Percentiles rank a stretch among this genome's conserved stretches.
These are phyloP conservation scores for Stemphylium lycopersici DNA, from an alignment of 2,329 filamentous ascomycete species.

Conservation along the genomic window DNA sequence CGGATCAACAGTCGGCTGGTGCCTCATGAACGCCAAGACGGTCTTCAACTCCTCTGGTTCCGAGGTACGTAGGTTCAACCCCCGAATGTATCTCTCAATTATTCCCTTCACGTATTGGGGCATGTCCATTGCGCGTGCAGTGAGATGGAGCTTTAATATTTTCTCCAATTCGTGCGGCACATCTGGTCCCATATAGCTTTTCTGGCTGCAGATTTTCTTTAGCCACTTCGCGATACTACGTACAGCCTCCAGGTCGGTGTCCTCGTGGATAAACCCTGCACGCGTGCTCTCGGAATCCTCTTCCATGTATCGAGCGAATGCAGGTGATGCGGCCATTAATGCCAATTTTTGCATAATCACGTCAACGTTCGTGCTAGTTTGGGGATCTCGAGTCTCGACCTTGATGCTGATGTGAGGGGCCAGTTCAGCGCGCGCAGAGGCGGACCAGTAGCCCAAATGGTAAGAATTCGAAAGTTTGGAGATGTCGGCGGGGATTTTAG, in stretches of 20 bases:
- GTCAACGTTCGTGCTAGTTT: not conserved
- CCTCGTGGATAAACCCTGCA: slow-evolving; percentile 1
- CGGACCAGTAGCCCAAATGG: slow-evolving; percentile 12
- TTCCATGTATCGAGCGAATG: not conserved
- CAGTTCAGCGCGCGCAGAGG: slow-evolving; percentile 6
- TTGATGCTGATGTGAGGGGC: not conserved
- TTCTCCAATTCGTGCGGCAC: not conserved
- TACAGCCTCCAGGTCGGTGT: not conserved
- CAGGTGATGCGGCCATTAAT: slow-evolving; percentile 9
- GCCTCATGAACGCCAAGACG: not conserved
- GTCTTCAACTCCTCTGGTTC: not conserved
- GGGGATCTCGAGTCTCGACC: not conserved
- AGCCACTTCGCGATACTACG: slow-evolving; percentile 9
- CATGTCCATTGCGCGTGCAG: slow-evolving; percentile 9
- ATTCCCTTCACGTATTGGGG: slow-evolving; percentile 8
- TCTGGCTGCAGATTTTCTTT: not conserved
- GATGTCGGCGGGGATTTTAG: slow-evolving; percentile 6
- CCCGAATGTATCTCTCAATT: not conserved
- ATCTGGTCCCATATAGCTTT: not conserved
- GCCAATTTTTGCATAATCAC: slow-evolving; percentile 10
- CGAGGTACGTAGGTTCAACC: not conserved
- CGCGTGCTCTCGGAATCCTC: not conserved
- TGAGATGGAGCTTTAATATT: slow-evolving; percentile 5
- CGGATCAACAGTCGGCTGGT: not conserved
- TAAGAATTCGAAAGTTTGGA: slow-evolving; percentile 7